phyloP scores from a whole-genome alignment of 2,329 filamentous ascomycete genomes.

The Xylaria sp. region DNA sequence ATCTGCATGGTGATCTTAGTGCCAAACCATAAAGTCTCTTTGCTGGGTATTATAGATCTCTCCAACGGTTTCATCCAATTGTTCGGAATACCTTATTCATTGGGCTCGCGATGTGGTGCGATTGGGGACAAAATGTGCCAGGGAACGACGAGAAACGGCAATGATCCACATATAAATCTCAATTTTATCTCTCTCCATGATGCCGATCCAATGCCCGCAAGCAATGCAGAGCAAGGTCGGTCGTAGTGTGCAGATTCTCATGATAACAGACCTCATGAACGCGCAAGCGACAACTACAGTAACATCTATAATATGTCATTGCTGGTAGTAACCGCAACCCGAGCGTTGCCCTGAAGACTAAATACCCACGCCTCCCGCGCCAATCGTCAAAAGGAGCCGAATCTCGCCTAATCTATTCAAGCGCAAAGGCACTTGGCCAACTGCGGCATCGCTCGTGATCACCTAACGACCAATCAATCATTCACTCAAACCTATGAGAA shows the following conservation, averaged over 20 bases:
- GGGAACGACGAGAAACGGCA: neutral
- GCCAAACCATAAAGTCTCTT: neutral
- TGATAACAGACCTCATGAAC: neutral
- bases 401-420: neutral
- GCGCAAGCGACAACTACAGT: neutral
- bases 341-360: neutral
- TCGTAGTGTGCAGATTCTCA: neutral
- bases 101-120: neutral
- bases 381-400: neutral
- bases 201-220: neutral
- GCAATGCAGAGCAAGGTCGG: neutral
- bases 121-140: neutral
- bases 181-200: neutral
- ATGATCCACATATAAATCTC: conserved; percentile 1
- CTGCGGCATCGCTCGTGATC: conserved; percentile 22
- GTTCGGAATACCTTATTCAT: neutral
- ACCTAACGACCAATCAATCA: conserved; percentile 5
- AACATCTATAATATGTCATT: neutral
- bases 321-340: neutral
- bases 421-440: neutral
- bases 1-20: conserved; percentile 14
- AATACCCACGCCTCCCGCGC: conserved; percentile 10
- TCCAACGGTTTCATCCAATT: conserved; percentile 4
- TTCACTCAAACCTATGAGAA: neutral
- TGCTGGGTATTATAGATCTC: conserved; percentile 15